Percentiles rank a stretch among this genome's conserved stretches.
Evolutionary conservation across 1,139 yeast genomes (phyloP).

Genomic region (Blastobotrys arbuscula): DNA sequence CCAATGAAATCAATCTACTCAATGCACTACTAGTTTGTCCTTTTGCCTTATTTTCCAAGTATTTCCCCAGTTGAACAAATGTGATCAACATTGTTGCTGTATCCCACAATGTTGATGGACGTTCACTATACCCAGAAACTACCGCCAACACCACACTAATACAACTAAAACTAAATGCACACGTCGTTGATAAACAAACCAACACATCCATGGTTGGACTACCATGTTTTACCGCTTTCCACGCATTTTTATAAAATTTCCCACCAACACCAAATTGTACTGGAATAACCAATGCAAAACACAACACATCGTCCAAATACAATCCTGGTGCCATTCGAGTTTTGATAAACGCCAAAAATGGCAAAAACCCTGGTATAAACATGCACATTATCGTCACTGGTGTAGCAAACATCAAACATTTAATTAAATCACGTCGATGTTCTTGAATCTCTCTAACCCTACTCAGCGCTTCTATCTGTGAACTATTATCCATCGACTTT

Average conservation of each 20-base stretch:
- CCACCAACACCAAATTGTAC: slow-evolving; percentile 65
- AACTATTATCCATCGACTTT: slow-evolving; percentile 41
- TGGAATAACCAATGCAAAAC: slow-evolving; percentile 55
- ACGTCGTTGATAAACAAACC: slow-evolving; percentile 74
- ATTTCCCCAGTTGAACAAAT: slow-evolving; percentile 84
- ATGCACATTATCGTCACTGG: slow-evolving; percentile 62
- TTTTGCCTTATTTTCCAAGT: slow-evolving; percentile 86
- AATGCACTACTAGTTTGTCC: slow-evolving; percentile 90
- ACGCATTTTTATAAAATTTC: slow-evolving; percentile 59
- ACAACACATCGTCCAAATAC: slow-evolving; percentile 48
- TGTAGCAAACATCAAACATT: slow-evolving; percentile 48
- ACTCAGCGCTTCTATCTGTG: slow-evolving; percentile 66
- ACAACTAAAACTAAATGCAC: slow-evolving; percentile 71
- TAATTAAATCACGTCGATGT: slow-evolving; percentile 58
- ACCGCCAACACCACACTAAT: slow-evolving; percentile 47
- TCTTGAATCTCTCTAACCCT: slow-evolving; percentile 64
- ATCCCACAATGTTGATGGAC: slow-evolving; percentile 76
- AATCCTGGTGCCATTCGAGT: slow-evolving; percentile 32
- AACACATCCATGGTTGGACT: slow-evolving; percentile 96
- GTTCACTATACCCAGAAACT: slow-evolving; percentile 30
- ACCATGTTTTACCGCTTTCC: slow-evolving; percentile 58
- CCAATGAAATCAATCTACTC: slow-evolving; percentile 67
- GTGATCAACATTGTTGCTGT: slow-evolving; percentile 79
- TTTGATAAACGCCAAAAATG: slow-evolving; percentile 25
- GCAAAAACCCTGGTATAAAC: slow-evolving; percentile 35